These are phyloP conservation scores for Panus rudis DNA, from an alignment of 768 basidiomycete species.

Conservation along the genomic window DNA sequence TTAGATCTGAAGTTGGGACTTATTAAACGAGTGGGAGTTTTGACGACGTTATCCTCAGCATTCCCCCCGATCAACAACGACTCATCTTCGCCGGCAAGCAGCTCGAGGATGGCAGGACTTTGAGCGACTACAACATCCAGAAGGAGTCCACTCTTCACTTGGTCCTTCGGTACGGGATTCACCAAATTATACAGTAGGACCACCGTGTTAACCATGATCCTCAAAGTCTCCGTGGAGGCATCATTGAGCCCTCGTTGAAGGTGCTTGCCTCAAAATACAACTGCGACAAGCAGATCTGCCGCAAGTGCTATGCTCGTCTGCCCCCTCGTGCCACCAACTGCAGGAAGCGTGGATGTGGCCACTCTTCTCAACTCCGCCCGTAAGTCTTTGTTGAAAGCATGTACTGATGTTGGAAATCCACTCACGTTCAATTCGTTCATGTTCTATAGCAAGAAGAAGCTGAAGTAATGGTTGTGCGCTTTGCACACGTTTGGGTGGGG, in stretches of 20 bases:
- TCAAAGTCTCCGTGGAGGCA: constrained; percentile 88
- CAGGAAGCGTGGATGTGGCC: constrained; percentile 90
- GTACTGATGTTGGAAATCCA: too few species aligned
- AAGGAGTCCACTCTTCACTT: constrained; percentile 97
- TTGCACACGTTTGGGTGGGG: not conserved
- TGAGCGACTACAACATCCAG: constrained; percentile 97
- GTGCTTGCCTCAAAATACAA: constrained; percentile 97
- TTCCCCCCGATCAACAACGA: constrained; percentile 92
- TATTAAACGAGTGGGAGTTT: constrained; percentile 1
- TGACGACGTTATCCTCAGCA: constrained; percentile 35
- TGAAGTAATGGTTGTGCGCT: constrained; percentile 60
- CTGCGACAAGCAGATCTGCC: constrained; percentile 99
- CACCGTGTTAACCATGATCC: constrained; percentile 3
- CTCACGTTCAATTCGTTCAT: constrained; percentile 3
- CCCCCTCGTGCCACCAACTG: constrained; percentile 99
- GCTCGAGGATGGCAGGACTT: constrained; percentile 94
- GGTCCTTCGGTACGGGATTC: constrained; percentile 72
- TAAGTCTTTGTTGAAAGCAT: too few species aligned
- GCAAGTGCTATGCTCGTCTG: constrained; percentile 99
- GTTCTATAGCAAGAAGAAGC: constrained; percentile 82
- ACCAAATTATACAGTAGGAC: not conserved
- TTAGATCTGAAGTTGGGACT: not conserved
- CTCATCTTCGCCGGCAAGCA: constrained; percentile 98
- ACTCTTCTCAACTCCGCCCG: constrained; percentile 89
- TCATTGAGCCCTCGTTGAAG: constrained; percentile 99